A percentile compares a stretch with the other conserved stretches of the same genome.
These are phyloP conservation scores for Hymenoscyphus linearis DNA, from an alignment of 2,329 filamentous ascomycete genomes.

Conservation along the genomic window DNA sequence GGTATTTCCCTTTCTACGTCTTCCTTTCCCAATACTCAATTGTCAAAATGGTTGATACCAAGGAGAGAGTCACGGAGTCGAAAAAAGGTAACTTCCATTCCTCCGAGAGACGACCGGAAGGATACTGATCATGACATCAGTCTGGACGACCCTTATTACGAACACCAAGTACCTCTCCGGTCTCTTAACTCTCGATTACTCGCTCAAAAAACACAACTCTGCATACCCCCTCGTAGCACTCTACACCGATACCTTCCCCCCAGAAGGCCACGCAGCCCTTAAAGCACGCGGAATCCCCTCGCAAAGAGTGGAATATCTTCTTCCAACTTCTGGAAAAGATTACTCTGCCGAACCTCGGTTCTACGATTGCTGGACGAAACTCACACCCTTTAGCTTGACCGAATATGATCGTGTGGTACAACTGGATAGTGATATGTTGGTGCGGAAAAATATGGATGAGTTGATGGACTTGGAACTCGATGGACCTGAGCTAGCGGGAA, in stretches of 20 bases:
- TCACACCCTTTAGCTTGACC: slow-evolving; percentile 69
- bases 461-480: slow-evolving; percentile 80
- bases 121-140: slow-evolving; percentile 37
- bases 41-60: slow-evolving; percentile 18
- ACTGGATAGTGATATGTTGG: slow-evolving; percentile 85
- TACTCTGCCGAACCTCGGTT: slow-evolving; percentile 77
- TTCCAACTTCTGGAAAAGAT: slow-evolving; percentile 59
- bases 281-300: slow-evolving; percentile 62
- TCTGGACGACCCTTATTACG: slow-evolving; percentile 85
- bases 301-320: slow-evolving; percentile 66
- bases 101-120: too few species aligned
- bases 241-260: slow-evolving; percentile 73
- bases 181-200: slow-evolving; percentile 74
- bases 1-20: not conserved
- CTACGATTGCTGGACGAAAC: slow-evolving; percentile 86
- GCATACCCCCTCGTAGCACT: slow-evolving; percentile 76
- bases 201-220: slow-evolving; percentile 59
- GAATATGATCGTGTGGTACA: slow-evolving; percentile 78
- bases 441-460: slow-evolving; percentile 82
- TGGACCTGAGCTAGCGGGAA: slow-evolving; percentile 42
- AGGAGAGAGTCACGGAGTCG: slow-evolving; percentile 26
- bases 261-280: slow-evolving; percentile 63
- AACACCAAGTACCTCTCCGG: slow-evolving; percentile 78
- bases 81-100: slow-evolving; percentile 23
- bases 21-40: not conserved